A percentile compares a stretch with the other conserved stretches of the same genome.
These are phyloP conservation scores for Mortierella antarctica DNA, from an alignment of 192 early-diverging fungal species.

Conservation along the genomic window DNA sequence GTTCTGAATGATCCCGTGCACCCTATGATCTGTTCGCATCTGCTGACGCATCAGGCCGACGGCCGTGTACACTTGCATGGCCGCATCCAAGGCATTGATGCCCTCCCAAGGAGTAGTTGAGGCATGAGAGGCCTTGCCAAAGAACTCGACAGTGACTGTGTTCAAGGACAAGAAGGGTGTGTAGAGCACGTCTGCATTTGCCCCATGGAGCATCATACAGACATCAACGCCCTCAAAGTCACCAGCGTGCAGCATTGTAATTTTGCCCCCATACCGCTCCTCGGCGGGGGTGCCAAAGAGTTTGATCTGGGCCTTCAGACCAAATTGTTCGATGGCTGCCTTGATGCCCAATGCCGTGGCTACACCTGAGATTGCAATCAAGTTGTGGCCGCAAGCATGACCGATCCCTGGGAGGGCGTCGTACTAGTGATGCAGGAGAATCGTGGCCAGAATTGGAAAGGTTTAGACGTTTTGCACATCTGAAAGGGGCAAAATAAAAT, in stretches of 20 bases:
- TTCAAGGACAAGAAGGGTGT: constrained; percentile 56
- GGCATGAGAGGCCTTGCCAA: constrained; percentile 81
- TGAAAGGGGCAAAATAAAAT: background rate
- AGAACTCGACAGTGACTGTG: constrained; percentile 68
- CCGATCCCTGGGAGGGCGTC: constrained; percentile 78
- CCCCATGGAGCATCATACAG: constrained; percentile 87
- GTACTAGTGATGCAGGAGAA: constrained; percentile 39
- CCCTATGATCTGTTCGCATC: constrained; percentile 65
- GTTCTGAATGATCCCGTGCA: constrained; percentile 83
- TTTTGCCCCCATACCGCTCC: constrained; percentile 71
- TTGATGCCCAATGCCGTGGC: constrained; percentile 67
- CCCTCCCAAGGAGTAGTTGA: constrained; percentile 66
- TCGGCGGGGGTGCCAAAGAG: constrained; percentile 88
- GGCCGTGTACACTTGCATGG: constrained; percentile 68
- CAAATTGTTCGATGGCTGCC: constrained; percentile 47
- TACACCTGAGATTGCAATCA: constrained; percentile 79
- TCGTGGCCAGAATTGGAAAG: background rate
- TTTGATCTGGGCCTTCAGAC: constrained; percentile 66
- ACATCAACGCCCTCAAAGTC: constrained; percentile 80
- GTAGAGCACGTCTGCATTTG: constrained; percentile 61
- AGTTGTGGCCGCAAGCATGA: constrained; percentile 77
- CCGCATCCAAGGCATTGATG: constrained; percentile 85
- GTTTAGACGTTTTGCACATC: too few species aligned
- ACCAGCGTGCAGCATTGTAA: constrained; percentile 71
- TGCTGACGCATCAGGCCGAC: constrained; percentile 82